These are phyloP conservation scores for Ustilago nuda DNA, from an alignment of 1,284 basidiomycete species.

Conservation along the genomic window DNA sequence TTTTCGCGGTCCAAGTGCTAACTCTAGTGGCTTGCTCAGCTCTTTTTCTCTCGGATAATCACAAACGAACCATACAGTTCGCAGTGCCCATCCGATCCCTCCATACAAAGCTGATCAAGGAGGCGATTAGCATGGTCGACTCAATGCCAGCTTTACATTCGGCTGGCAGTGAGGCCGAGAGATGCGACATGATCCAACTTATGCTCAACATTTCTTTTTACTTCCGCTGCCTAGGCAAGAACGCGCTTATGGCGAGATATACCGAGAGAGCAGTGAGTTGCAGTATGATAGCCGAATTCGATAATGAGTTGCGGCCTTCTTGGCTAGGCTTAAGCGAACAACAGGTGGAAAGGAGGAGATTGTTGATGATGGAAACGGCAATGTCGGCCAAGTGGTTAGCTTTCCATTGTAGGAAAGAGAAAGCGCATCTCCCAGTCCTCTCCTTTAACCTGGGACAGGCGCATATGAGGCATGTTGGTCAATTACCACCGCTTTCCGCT, in stretches of 20 bases:
- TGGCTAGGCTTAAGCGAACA: conserved; percentile 24
- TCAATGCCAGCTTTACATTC: conserved; percentile 22
- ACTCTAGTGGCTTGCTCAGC: conserved; percentile 20
- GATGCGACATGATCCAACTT: conserved; percentile 31
- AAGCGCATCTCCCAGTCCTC: not conserved
- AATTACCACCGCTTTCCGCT: conserved; percentile 20
- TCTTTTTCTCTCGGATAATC: conserved; percentile 33
- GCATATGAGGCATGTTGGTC: conserved; percentile 10
- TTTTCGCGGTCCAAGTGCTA: conserved; percentile 28
- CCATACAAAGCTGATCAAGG: conserved; percentile 30
- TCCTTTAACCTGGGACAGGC: conserved; percentile 26
- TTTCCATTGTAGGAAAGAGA: conserved; percentile 27
- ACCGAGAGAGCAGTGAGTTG: conserved; percentile 23
- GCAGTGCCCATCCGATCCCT: conserved; percentile 28
- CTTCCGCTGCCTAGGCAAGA: conserved; percentile 33
- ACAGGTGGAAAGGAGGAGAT: conserved; percentile 30
- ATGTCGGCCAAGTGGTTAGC: conserved; percentile 27
- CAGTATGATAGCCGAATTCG: conserved; percentile 19
- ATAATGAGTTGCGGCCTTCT: conserved; percentile 21
- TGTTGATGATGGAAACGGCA: conserved; percentile 14
- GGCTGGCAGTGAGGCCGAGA: conserved; percentile 19
- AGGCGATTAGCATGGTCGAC: conserved; percentile 26
- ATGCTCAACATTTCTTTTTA: conserved; percentile 30
- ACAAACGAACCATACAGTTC: conserved; percentile 21
- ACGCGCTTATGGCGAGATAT: conserved; percentile 13